These are phyloP conservation scores for Hypomyces perniciosus DNA, from an alignment of 2,329 filamentous ascomycete species.

Conservation along the genomic window DNA sequence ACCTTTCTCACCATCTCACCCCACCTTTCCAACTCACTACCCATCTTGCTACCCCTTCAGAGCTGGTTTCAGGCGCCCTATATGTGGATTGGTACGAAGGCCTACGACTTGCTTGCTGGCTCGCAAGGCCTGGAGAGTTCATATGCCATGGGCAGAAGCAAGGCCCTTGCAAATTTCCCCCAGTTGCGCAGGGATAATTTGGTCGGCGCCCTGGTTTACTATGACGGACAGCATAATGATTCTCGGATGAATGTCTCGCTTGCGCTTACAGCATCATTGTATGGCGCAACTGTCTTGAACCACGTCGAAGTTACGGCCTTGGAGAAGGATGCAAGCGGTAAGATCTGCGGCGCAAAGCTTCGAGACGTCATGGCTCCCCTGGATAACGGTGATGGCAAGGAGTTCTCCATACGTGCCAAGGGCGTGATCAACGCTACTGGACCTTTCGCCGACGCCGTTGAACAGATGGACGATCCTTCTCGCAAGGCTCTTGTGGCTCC, in stretches of 20 bases:
- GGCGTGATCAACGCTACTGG: conserved; percentile 81
- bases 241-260: conserved; percentile 83
- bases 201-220: conserved; percentile 76
- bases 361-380: conserved; percentile 55
- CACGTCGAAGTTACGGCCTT: conserved; percentile 72
- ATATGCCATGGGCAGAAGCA: conserved; percentile 72
- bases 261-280: conserved; percentile 72
- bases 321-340: conserved; percentile 64
- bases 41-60: conserved; percentile 76
- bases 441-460: conserved; percentile 72
- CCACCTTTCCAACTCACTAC: conserved; percentile 73
- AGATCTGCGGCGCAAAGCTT: conserved; percentile 58
- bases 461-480: conserved; percentile 69
- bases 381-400: conserved; percentile 49
- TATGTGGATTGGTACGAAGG: conserved; percentile 65
- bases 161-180: conserved; percentile 71
- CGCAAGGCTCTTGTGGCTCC: conserved; percentile 71
- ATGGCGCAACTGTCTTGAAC: conserved; percentile 74
- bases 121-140: conserved; percentile 78
- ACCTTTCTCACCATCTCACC: conserved; percentile 80
- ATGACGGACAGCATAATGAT: conserved; percentile 82
- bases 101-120: conserved; percentile 75
- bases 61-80: conserved; percentile 80
- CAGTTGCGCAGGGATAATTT: conserved; percentile 69
- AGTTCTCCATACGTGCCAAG: conserved; percentile 69